Evolutionary conservation across 192 early-diverging fungal genomes (phyloP).

Genomic region (Fimicolochytrium jonesii): DNA sequence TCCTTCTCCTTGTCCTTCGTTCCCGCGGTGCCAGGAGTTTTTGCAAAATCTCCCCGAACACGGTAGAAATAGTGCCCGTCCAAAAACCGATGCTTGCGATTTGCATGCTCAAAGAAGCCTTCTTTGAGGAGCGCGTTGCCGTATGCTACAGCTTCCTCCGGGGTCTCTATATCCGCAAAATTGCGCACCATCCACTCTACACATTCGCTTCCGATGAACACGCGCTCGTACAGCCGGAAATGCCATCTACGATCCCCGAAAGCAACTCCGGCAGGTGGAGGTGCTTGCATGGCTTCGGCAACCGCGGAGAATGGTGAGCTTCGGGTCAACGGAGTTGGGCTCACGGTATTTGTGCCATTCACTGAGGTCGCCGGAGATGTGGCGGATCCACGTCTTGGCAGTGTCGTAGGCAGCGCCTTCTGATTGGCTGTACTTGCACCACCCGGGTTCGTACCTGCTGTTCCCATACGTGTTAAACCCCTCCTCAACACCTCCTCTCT

Average conservation of each 20-base stretch:
- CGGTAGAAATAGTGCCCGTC: constrained; percentile 91
- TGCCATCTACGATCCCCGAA: constrained; percentile 85
- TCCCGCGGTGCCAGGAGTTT: not conserved
- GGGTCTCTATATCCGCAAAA: constrained; percentile 69
- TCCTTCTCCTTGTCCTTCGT: constrained; percentile 24
- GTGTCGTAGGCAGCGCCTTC: not conserved
- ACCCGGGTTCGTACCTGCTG: not conserved
- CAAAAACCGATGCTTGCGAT: constrained; percentile 60
- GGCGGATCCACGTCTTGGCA: not conserved
- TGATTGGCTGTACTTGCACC: not conserved
- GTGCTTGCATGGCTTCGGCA: constrained; percentile 67
- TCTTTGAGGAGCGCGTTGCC: constrained; percentile 74
- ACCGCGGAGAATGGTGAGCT: constrained; percentile 49
- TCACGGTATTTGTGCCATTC: too few species aligned
- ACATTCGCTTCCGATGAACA: constrained; percentile 77
- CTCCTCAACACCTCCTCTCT: constrained; percentile 30
- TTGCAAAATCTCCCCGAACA: constrained; percentile 32
- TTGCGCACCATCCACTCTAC: constrained; percentile 83
- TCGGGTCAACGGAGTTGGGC: constrained; percentile 36
- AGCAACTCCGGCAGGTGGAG: constrained; percentile 53
- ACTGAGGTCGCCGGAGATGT: not conserved
- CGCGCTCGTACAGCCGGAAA: constrained; percentile 61
- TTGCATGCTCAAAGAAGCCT: constrained; percentile 62
- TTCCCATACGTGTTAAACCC: not conserved
- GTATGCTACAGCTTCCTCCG: constrained; percentile 71